Conservation (phyloP, 176 grass and related monocot genomes). For the Aechmea fasciata region DNA sequence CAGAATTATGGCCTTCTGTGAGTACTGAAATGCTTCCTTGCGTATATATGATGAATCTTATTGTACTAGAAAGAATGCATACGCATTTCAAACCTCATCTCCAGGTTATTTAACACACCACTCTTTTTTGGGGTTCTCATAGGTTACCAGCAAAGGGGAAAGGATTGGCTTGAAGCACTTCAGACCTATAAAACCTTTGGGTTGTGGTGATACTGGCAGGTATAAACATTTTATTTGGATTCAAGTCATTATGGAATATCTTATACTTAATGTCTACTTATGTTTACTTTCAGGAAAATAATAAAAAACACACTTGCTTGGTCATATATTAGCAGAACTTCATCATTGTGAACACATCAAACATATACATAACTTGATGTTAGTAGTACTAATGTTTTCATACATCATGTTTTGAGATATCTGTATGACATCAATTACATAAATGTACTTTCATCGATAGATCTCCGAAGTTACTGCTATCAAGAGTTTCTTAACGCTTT, state of each 20-base stretch:
- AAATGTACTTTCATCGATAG: too few relatives aligned
- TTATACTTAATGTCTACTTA: background rate
- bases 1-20: background rate
- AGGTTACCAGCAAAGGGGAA: constrained; percentile 57
- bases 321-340: background rate
- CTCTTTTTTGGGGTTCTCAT: constrained; percentile 5
- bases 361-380: too few relatives aligned
- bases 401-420: background rate
- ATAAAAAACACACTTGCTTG: background rate
- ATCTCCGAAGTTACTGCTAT: too few relatives aligned
- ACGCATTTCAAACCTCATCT: background rate
- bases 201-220: constrained; percentile 97
- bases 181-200: constrained; percentile 77
- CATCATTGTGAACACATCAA: too few relatives aligned
- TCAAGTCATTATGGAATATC: constrained; percentile 13
- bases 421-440: too few relatives aligned
- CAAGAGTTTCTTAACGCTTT: too few relatives aligned
- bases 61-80: background rate
- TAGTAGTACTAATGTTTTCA: background rate
- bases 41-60: background rate
- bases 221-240: constrained; percentile 19
- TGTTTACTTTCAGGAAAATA: background rate
- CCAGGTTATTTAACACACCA: background rate
- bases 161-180: constrained; percentile 86
- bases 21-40: background rate